Conservation (phyloP, 1,139 yeast genomes). For the Pichia inconspicua region DNA sequence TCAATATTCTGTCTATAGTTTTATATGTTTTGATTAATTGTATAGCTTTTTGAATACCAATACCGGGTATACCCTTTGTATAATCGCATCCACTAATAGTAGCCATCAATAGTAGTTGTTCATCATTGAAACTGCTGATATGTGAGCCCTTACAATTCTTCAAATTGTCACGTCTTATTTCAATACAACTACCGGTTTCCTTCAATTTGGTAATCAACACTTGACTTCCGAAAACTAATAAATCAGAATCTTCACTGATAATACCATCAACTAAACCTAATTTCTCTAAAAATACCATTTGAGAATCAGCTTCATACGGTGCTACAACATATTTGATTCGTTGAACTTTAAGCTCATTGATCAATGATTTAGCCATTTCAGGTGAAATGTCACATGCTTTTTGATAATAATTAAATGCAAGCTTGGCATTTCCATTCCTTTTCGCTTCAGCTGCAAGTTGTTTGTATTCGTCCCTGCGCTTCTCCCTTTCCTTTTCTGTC, state of each 20-base stretch:
- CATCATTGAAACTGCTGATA: slow-evolving; percentile 39
- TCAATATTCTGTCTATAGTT: slow-evolving; percentile 47
- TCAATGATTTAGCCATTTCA: slow-evolving; percentile 80
- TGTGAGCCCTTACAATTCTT: slow-evolving; percentile 40
- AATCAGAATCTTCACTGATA: slow-evolving; percentile 89
- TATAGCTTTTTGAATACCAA: slow-evolving; percentile 78
- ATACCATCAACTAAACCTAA: slow-evolving; percentile 74
- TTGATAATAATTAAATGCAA: slow-evolving; percentile 64
- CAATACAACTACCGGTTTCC: slow-evolving; percentile 69
- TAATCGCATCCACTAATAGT: slow-evolving; percentile 94
- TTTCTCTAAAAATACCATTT: slow-evolving; percentile 83
- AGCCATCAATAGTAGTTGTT: slow-evolving; percentile 69
- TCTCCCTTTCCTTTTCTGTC: slow-evolving; percentile 61
- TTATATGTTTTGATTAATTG: slow-evolving; percentile 45
- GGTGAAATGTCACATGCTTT: slow-evolving; percentile 86
- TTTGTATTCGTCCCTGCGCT: slow-evolving; percentile 50
- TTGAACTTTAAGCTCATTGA: slow-evolving; percentile 57
- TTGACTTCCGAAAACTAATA: slow-evolving; percentile 80
- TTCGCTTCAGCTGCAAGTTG: slow-evolving; percentile 45
- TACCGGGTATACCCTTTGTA: slow-evolving; percentile 73
- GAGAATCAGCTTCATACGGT: slow-evolving; percentile 98
- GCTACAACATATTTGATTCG: slow-evolving; percentile 77
- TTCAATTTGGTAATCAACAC: slow-evolving; percentile 72
- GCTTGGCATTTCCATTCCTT: slow-evolving; percentile 43
- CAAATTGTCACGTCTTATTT: slow-evolving; percentile 52